Evolutionary conservation across 768 basidiomycete species (phyloP).

Genomic region (Tricholoma bakamatsutake): DNA sequence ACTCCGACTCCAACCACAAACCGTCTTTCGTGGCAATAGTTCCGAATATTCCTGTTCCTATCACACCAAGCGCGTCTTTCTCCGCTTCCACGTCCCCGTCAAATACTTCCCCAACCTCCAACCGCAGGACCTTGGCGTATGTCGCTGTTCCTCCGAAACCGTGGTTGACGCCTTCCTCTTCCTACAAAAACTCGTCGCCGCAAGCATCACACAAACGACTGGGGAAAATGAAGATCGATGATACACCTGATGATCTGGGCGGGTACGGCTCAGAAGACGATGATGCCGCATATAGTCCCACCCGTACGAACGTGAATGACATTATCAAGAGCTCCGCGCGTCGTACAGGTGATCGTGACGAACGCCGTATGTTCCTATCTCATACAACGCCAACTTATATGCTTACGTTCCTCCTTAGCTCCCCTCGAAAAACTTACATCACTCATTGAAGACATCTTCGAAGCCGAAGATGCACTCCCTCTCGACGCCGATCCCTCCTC

Average conservation of each 20-base stretch:
- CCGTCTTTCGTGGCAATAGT: conserved; percentile 19
- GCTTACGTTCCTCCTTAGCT: conserved; percentile 26
- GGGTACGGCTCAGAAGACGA: conserved; percentile 56
- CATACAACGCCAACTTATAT: not conserved
- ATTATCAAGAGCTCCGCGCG: conserved; percentile 45
- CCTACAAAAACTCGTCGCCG: conserved; percentile 21
- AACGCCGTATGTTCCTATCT: conserved; percentile 45
- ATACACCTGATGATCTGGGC: conserved; percentile 39
- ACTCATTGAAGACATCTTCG: conserved; percentile 80
- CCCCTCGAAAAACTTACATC: conserved; percentile 73
- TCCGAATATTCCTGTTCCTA: conserved; percentile 19
- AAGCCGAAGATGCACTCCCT: conserved; percentile 68
- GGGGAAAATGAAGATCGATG: conserved; percentile 25
- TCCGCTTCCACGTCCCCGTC: conserved; percentile 12
- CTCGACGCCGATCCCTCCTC: conserved; percentile 45
- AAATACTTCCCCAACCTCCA: conserved; percentile 21
- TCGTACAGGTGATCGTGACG: conserved; percentile 71
- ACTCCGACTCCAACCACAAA: conserved; percentile 22
- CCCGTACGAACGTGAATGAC: conserved; percentile 21
- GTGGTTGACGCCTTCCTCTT: conserved; percentile 40
- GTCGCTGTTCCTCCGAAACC: conserved; percentile 41
- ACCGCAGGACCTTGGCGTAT: conserved; percentile 36
- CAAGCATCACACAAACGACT: conserved; percentile 12
- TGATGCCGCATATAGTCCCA: conserved; percentile 22
- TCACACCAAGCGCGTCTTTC: conserved; percentile 17